Percentiles rank a stretch among this genome's conserved stretches.
phyloP scores from a whole-genome alignment of 2,329 filamentous ascomycete genomes.

The Colletotrichum sp. region DNA sequence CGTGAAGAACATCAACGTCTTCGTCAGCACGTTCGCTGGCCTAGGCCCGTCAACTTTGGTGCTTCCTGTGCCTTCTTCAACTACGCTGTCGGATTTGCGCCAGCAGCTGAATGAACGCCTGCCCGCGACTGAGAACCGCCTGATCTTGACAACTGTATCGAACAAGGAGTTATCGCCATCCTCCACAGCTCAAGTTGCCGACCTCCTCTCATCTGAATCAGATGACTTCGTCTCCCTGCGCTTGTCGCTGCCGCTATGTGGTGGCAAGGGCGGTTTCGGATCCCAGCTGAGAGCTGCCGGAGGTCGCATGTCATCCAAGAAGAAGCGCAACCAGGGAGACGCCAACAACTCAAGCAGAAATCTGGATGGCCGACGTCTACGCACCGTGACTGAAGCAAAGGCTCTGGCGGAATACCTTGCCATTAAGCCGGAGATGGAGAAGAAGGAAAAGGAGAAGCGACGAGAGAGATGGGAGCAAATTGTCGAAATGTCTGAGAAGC shows the following conservation, averaged over 20 bases:
- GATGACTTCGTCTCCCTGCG: slow-evolving; percentile 83
- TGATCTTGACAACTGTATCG: slow-evolving; percentile 82
- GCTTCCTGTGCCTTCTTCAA: slow-evolving; percentile 70
- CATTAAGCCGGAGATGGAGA: slow-evolving; percentile 96
- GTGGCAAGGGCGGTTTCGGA: slow-evolving; percentile 97
- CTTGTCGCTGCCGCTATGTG: slow-evolving; percentile 77
- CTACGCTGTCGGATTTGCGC: slow-evolving; percentile 71
- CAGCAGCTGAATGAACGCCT: slow-evolving; percentile 64
- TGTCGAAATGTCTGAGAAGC: slow-evolving; percentile 81
- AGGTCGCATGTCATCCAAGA: slow-evolving; percentile 95
- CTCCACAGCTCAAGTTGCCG: slow-evolving; percentile 60
- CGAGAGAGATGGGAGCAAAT: slow-evolving; percentile 87
- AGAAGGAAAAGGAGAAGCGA: slow-evolving; percentile 87
- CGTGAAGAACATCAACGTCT: slow-evolving; percentile 71
- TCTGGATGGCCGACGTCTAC: slow-evolving; percentile 84
- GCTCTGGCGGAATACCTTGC: slow-evolving; percentile 92
- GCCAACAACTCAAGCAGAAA: slow-evolving; percentile 92
- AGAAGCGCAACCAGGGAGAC: slow-evolving; percentile 82
- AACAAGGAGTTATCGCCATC: slow-evolving; percentile 70
- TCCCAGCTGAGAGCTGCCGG: slow-evolving; percentile 96
- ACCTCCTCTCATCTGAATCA: slow-evolving; percentile 58
- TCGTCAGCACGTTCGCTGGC: slow-evolving; percentile 84
- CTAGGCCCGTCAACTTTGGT: slow-evolving; percentile 80
- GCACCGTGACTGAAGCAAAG: slow-evolving; percentile 95
- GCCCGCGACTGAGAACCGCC: slow-evolving; percentile 59